Conservation (phyloP, 1,284 basidiomycete species). For the Moesziomyces antarcticus region DNA sequence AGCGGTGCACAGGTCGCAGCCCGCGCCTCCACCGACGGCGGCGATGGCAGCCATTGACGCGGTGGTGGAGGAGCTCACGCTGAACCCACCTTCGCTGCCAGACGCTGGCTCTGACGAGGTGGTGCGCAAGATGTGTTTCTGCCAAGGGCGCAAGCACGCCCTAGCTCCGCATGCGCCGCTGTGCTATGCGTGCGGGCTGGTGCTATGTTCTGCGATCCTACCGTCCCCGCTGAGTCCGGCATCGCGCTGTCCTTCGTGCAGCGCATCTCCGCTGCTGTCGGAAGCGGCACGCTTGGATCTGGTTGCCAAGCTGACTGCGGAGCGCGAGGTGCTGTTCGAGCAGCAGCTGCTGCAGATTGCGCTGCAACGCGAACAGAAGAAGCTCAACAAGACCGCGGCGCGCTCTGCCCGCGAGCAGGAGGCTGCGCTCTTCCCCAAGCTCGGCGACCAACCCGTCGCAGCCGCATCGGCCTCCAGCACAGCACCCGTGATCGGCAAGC, state of each 20-base stretch:
- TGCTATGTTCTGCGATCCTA: constrained; percentile 37
- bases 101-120: background rate
- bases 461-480: background rate
- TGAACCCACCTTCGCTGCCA: background rate
- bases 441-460: constrained; percentile 15
- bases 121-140: constrained; percentile 42
- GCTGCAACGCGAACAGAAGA: constrained; percentile 34
- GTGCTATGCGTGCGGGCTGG: constrained; percentile 43
- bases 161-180: constrained; percentile 42
- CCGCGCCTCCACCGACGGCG: constrained; percentile 32
- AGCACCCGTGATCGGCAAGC: constrained; percentile 35
- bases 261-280: constrained; percentile 27
- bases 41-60: constrained; percentile 49
- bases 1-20: constrained; percentile 8
- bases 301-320: constrained; percentile 27
- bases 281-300: constrained; percentile 32
- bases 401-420: constrained; percentile 24
- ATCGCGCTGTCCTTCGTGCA: constrained; percentile 37
- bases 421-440: constrained; percentile 31
- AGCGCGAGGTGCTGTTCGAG: constrained; percentile 36
- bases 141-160: constrained; percentile 38
- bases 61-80: constrained; percentile 43
- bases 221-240: constrained; percentile 36
- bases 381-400: constrained; percentile 24
- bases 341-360: constrained; percentile 44